Percentiles rank a stretch among this genome's conserved stretches.
These are phyloP conservation scores for Phoenix roebelenii DNA, from an alignment of 176 grass and related monocot species.

Conservation along the genomic window DNA sequence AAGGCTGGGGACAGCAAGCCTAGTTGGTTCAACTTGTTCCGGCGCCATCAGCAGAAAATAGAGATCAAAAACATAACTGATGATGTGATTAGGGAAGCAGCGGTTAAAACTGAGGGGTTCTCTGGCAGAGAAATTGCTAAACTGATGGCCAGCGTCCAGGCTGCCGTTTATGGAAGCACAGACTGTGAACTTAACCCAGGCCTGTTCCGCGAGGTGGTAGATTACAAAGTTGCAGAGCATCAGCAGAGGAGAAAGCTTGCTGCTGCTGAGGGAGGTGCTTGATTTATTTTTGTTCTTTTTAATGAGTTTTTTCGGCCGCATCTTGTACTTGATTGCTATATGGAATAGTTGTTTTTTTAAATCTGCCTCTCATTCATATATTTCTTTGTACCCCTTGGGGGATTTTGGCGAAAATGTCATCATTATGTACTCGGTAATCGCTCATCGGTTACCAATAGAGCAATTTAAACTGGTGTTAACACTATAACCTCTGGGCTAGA, in stretches of 20 bases:
- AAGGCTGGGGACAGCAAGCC: slow-evolving; percentile 49
- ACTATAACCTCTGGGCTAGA: too few relatives aligned
- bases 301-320: slow-evolving; percentile 1
- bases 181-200: slow-evolving; percentile 69
- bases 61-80: slow-evolving; percentile 74
- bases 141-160: slow-evolving; percentile 80
- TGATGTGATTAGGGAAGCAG: slow-evolving; percentile 67
- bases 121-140: slow-evolving; percentile 96
- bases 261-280: slow-evolving; percentile 29
- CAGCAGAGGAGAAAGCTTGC: slow-evolving; percentile 78
- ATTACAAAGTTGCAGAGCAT: slow-evolving; percentile 94
- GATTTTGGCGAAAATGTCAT: slow-evolving; percentile 11
- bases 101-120: slow-evolving; percentile 74
- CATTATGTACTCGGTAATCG: too few relatives aligned
- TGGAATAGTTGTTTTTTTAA: slow-evolving; percentile 1
- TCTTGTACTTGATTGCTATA: too few relatives aligned
- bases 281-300: slow-evolving; percentile 7
- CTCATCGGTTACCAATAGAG: too few relatives aligned
- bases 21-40: slow-evolving; percentile 50
- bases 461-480: too few relatives aligned
- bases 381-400: slow-evolving; percentile 22
- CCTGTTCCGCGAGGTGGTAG: slow-evolving; percentile 83
- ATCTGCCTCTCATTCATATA: slow-evolving; percentile 23
- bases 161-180: slow-evolving; percentile 74
- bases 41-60: slow-evolving; percentile 61